Evolutionary conservation across 2,329 filamentous ascomycete genomes (phyloP).

Genomic region (Ascochyta koolunga): DNA sequence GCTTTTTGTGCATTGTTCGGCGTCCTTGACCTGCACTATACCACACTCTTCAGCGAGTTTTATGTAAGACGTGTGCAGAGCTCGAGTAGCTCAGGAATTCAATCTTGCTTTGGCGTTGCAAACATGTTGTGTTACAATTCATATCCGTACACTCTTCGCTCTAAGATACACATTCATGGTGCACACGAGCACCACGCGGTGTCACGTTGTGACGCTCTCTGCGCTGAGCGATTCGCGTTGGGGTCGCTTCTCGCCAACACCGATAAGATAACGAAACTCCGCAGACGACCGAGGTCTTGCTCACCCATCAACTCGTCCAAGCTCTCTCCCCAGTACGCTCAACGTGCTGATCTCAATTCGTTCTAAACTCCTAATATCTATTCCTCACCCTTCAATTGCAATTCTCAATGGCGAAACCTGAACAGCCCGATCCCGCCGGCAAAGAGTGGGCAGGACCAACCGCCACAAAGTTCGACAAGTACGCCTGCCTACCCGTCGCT

Average conservation of each 20-base stretch:
- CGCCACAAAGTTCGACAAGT: conserved; percentile 51
- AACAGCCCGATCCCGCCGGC: conserved; percentile 20
- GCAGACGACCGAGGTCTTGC: conserved; percentile 14
- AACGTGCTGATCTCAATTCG: no score
- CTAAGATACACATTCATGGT: neutral
- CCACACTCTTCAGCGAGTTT: conserved; percentile 12
- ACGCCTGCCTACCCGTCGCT: conserved; percentile 13
- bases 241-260: conserved; percentile 45
- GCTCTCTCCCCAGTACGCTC: neutral
- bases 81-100: conserved; percentile 3
- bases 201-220: conserved; percentile 12
- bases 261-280: conserved; percentile 16
- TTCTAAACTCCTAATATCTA: neutral
- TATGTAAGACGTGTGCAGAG: conserved; percentile 7
- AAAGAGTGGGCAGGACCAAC: conserved; percentile 36
- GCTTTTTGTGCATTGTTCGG: conserved; percentile 14
- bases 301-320: neutral
- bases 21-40: conserved; percentile 16
- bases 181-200: neutral
- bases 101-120: neutral
- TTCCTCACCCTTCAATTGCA: neutral
- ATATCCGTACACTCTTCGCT: neutral
- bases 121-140: conserved; percentile 26
- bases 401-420: conserved; percentile 10
- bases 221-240: neutral